Evolutionary conservation across 2,329 filamentous ascomycete species (phyloP).

Genomic region (Diplodia mutila): DNA sequence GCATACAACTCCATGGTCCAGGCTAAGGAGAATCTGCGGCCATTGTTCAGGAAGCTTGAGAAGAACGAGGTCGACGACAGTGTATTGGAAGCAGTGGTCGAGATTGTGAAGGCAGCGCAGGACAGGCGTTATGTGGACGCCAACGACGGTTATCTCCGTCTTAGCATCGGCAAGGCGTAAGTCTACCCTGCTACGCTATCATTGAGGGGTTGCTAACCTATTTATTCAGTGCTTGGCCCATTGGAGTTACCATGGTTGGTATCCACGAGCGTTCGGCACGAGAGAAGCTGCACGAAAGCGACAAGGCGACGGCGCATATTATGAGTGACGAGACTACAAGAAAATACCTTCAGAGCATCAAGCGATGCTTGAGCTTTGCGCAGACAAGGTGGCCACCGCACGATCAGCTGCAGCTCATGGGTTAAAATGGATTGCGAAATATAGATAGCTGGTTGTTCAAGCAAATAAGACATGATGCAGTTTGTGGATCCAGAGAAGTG

Average conservation of each 20-base stretch:
- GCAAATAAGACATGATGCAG: neutral
- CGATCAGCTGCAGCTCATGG: slow-evolving; percentile 93
- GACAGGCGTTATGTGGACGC: slow-evolving; percentile 92
- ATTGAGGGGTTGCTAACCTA: neutral
- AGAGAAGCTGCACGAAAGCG: slow-evolving; percentile 86
- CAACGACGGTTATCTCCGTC: slow-evolving; percentile 88
- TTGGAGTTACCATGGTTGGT: slow-evolving; percentile 99
- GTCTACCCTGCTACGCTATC: slow-evolving; percentile 31
- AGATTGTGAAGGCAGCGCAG: slow-evolving; percentile 91
- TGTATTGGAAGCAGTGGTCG: slow-evolving; percentile 79
- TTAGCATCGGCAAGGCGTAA: slow-evolving; percentile 89
- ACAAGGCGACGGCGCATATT: slow-evolving; percentile 83
- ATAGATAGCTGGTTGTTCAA: neutral
- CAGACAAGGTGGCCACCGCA: slow-evolving; percentile 95
- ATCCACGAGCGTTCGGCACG: slow-evolving; percentile 96
- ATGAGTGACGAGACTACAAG: slow-evolving; percentile 95
- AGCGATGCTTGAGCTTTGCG: slow-evolving; percentile 92
- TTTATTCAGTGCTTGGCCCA: slow-evolving; percentile 76
- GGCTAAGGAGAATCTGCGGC: slow-evolving; percentile 83
- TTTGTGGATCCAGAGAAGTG: neutral
- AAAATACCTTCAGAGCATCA: slow-evolving; percentile 97
- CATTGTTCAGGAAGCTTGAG: slow-evolving; percentile 89
- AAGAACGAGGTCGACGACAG: slow-evolving; percentile 76
- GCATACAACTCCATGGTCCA: slow-evolving; percentile 85
- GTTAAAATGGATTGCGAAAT: slow-evolving; percentile 50